Evolutionary conservation across 1,284 basidiomycete species (phyloP), one percentile per base, ranked within the genome.

Genomic region (Cryptococcus floricola): DNA sequence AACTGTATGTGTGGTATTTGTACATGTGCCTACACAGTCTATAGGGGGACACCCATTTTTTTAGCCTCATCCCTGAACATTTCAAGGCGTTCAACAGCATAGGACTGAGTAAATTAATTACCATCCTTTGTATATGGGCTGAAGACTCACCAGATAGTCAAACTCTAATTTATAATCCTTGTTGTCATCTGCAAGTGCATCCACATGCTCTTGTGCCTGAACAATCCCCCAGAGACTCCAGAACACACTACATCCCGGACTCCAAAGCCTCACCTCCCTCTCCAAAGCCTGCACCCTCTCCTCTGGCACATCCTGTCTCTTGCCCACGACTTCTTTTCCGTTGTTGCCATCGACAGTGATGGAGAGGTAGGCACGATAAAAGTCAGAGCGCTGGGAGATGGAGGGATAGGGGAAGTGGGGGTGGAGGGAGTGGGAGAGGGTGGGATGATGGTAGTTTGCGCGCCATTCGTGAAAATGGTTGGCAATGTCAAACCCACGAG

Each of bases 391-490:
- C 73, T 96, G 82, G 38, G 81, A 79, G n/a, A 68, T 63, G 1
- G 84, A 84, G 5, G 93, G 93, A 77, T 94, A 95, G 5, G 80
- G 80, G 19, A 81, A 79, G 60, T 82, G 80, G 54, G 85, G 79
- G 46, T 88, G 83, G 53, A 92, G 67, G 63, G 93, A 89, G 46
- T 92, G 88, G 0, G 83, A 84, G 23, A 81, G 72, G 6, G 83
- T 81, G 0, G 73, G 71, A 70, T 90, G 87, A 56, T 81, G 79
- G 75, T 96, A 97, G 76, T 95, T 83, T 18, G 90, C 88, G 28
- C 88, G 88, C 92, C 93, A 96, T 77, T 96, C 93, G 71, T 90
- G 86, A 77, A 95, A 96, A 77, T 96, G 92, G 77, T 96, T 96
- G 57, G 88, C 92, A 67, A 97, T 91, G 73, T 97, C 93, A 76